A percentile compares a stretch with the other conserved stretches of the same genome.
These are phyloP conservation scores for Phylloporus scabripes DNA, from an alignment of 768 basidiomycete genomes.

Conservation along the genomic window DNA sequence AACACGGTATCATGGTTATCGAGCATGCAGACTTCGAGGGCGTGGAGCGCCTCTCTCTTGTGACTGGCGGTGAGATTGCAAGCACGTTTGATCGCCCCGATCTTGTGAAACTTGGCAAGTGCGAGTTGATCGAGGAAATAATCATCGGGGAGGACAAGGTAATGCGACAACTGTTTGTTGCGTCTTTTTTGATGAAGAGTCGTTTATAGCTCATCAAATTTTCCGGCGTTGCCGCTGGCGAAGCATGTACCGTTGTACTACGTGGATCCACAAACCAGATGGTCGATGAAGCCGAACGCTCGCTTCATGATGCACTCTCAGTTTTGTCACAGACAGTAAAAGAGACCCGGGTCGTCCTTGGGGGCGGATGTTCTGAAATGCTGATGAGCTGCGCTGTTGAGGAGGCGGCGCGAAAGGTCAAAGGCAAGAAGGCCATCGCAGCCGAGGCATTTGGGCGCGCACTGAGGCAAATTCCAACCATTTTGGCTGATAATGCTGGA, in stretches of 20 bases:
- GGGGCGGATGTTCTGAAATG: conserved; percentile 98
- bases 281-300: conserved; percentile 98
- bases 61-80: conserved; percentile 96
- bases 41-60: conserved; percentile 90
- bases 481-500: conserved; percentile 96
- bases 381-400: conserved; percentile 94
- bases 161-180: conserved; percentile 5
- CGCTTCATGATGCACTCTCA: conserved; percentile 94
- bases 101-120: conserved; percentile 85
- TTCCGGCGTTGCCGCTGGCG: conserved; percentile 95
- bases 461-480: conserved; percentile 90
- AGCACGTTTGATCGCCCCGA: conserved; percentile 93
- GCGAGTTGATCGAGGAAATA: conserved; percentile 95
- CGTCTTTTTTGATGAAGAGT: background rate
- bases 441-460: conserved; percentile 89
- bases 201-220: conserved; percentile 90
- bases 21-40: conserved; percentile 99
- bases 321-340: conserved; percentile 97
- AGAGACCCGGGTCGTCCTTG: conserved; percentile 90
- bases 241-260: conserved; percentile 96
- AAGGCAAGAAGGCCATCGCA: conserved; percentile 95
- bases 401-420: conserved; percentile 74
- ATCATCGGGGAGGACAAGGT: conserved; percentile 99
- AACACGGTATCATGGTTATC: conserved; percentile 92
- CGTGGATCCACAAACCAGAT: conserved; percentile 97